Conservation (phyloP, 345 rosid species). For the Lepidium africanum region DNA sequence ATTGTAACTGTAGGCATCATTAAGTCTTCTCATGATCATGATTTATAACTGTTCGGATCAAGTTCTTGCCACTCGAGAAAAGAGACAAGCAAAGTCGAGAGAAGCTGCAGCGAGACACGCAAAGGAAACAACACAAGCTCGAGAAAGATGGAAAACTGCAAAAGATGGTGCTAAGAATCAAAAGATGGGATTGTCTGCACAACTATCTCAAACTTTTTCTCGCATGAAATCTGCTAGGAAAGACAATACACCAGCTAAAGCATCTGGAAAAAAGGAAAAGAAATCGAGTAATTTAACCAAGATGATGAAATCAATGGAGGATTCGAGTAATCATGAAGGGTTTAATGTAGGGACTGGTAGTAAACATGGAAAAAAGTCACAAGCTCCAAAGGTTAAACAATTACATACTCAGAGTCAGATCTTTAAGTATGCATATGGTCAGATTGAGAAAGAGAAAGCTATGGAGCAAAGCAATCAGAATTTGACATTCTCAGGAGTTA, state of each 20-base stretch:
- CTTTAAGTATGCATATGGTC: slow-evolving; percentile 90
- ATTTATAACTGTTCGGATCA: slow-evolving; percentile 66
- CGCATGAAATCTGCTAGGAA: slow-evolving; percentile 41
- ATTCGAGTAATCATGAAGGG: slow-evolving; percentile 44
- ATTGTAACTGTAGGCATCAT: slow-evolving; percentile 39
- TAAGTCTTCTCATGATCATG: slow-evolving; percentile 47
- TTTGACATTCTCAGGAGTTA: slow-evolving; percentile 80
- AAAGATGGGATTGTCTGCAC: slow-evolving; percentile 46
- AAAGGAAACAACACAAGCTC: slow-evolving; percentile 82
- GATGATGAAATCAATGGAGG: slow-evolving; percentile 56
- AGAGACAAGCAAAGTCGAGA: slow-evolving; percentile 47
- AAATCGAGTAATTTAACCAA: slow-evolving; percentile 48
- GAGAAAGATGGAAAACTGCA: slow-evolving; percentile 78
- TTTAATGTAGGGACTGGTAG: slow-evolving; percentile 50
- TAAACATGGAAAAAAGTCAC: slow-evolving; percentile 45
- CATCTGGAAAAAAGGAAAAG: slow-evolving; percentile 40
- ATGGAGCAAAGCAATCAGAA: slow-evolving; percentile 54
- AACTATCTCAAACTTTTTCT: slow-evolving; percentile 64
- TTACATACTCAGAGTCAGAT: slow-evolving; percentile 73
- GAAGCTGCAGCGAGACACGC: slow-evolving; percentile 81
- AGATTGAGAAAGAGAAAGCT: slow-evolving; percentile 86
- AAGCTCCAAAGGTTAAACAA: slow-evolving; percentile 64
- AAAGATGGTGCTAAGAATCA: slow-evolving; percentile 51
- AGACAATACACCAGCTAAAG: slow-evolving; percentile 24
- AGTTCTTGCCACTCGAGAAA: slow-evolving; percentile 57